Evolutionary conservation across 2,329 filamentous ascomycete genomes (phyloP), one percentile per base, ranked within the genome.

Genomic region (Aspergillus phoenicis): DNA sequence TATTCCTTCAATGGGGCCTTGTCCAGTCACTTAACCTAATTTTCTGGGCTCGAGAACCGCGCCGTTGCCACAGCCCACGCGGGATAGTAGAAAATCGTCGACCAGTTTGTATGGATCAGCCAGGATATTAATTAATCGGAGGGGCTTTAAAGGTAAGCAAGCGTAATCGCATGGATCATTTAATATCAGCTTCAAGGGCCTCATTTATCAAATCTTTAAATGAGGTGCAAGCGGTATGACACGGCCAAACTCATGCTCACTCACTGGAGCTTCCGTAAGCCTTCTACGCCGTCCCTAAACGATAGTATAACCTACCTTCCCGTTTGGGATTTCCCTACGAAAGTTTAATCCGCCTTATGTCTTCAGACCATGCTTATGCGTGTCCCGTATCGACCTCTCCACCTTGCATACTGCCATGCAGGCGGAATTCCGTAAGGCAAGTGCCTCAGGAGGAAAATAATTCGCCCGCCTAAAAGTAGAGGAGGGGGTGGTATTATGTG

Each of bases 1-100:
- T 20, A 33, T 20, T 22, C 47, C 24, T 30, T 33, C 41, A 13
- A 24, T 49, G 15, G 47, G 10, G 24, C 11, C 26, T n/a, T 30
- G 17, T 28, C 17, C 6, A 41, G n/a, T 17, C 45, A 33, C 17
- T 45, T 43, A 52, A 58, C 58, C 48, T 54, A 53, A 57, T 30
- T 64, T 54, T 49, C 39, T 59, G 17, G 28, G 30, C 56, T 62
- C 41, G 39, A 62, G 59, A 62, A 62, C 62, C 52, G 59, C 57
- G 38, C 20, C 58, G 53, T 59, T 62, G 60, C 58, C 49, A 62
- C 15, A 58, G 41, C n/a, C 15, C 57, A 52, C 53, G 47, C 56
- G 51, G 61, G 48, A 62, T 57, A 54, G 52, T 56, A 62, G 30
- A 5, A n/a, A 58, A 41, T 39, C 41, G 13, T 55, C 52, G 59